Evolutionary conservation across 2,329 filamentous ascomycete genomes (phyloP), one percentile per base, ranked within the genome.

Genomic region (Verticillium tricorpus): DNA sequence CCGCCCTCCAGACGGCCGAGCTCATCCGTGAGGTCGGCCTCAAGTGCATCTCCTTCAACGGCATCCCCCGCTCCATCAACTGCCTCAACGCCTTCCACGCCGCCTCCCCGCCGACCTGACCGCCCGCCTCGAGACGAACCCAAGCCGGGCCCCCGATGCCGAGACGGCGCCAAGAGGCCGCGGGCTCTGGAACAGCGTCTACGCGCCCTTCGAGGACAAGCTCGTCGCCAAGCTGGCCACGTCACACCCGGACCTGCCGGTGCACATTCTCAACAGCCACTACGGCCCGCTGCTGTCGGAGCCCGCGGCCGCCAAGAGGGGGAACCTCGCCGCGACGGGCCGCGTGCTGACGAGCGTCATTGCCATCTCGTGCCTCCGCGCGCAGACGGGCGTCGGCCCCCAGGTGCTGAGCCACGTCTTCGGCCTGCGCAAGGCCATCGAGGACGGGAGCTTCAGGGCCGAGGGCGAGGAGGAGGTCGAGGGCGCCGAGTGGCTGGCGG

Each of bases 11-110:
- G 31, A 80, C 84, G 37, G 89, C 89, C 64, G 89, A 91, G 72
- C 80, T 91, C 62, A 90, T 92, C 79, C 86, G 89, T 68, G 89
- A 92, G 67, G 83, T 91, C 63, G 89, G 88, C 1, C 80, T 92
- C 64, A 92, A 92, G 73, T 91, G 89, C 74, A 91, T 92, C 73
- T 87, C 86, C 62, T 91, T 92, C 82, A 92, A 92, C 77, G 89
- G 89, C 66, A 91, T 95, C 68, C 91, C 92, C 2, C 88, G 92
- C 66, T 89, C 88, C 31, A 95, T 95, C 78, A 95, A 95, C 81
- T 88, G 85, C 69, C 86, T 96, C 2, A 88, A 87, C 69, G 87
- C 87, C 28, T 93, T 93, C 79, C 81, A 84, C 68, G 79, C 82
- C 45, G 78, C 80, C 84, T 95, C 0, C 88, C 90, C 0, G 63